Evolutionary conservation across 129 eudicot genomes (phyloP), one percentile per base, ranked within the genome.

Genomic region (Apium graveolens): DNA sequence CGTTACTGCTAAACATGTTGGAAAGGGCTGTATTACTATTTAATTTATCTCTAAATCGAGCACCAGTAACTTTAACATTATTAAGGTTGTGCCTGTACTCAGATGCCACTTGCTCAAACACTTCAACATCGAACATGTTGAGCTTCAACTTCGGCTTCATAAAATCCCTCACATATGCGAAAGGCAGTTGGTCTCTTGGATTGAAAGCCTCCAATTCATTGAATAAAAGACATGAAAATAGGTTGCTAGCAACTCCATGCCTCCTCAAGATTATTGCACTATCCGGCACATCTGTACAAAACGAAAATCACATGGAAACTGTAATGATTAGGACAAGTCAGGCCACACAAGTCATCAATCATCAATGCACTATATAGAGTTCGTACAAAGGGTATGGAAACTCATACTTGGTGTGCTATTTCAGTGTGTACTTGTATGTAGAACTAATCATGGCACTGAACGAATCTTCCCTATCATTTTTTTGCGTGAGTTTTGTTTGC

Each of bases 111-210:
- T n/a, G 97, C 73, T 95, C 97, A 76, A 95, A 90, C 14, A 90
- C 96, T 87, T 95, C 91, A 9, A 85, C 94, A 42, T 95, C 94
- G 69, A 95, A 95, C 98, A 95, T 95, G 86, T 95, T 90, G 39
- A 91, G 55, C 66, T 84, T 91, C 72, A 88, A 32, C 74, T 80
- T 86, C 38, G 93, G 97, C 38, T 84, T 90, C 97, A 95, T 88
- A 16, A 81, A 77, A 82, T 95, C 97, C 43, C 98, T 90, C 81
- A 95, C 97, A 79, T 44, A 95, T n/a, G 97, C 97, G 79, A 91
- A 95, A 3, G 97, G 84, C 6, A 95, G 86, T 84, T 95, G 98
- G 82, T 95, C 96, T 76, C 98, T 95, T 77, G 96, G 97, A 80
- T 95, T 95, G 70, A 91, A 95, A 55, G 90, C 94, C 76, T 95